Evolutionary conservation across 345 rosid species (phyloP).

Genomic region (Luvunga scandens): DNA sequence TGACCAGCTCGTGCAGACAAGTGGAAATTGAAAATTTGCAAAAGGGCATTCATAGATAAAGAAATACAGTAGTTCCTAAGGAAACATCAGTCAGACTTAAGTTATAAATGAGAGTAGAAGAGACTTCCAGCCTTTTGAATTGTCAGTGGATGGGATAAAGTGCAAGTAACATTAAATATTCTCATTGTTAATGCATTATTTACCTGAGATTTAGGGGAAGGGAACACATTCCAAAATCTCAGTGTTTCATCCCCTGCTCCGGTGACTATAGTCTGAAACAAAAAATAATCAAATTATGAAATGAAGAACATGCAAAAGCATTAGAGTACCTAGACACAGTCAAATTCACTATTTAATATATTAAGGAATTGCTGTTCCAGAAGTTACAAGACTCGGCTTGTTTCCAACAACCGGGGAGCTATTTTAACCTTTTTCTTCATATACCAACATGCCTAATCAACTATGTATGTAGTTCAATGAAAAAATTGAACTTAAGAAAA

Average conservation of each 20-base stretch:
- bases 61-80: background rate
- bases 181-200: background rate
- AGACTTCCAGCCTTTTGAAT: background rate
- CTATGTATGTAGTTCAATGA: background rate
- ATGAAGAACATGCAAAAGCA: slow-evolving; percentile 1
- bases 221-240: slow-evolving; percentile 97
- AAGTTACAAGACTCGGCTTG: background rate
- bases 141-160: too few relatives aligned
- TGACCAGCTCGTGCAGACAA: background rate
- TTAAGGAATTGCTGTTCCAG: background rate
- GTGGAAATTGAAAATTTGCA: background rate
- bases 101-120: background rate
- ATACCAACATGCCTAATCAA: background rate
- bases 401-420: background rate
- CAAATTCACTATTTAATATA: background rate
- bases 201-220: slow-evolving; percentile 95
- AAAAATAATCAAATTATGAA: background rate
- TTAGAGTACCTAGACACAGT: background rate
- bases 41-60: background rate
- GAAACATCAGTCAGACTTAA: background rate
- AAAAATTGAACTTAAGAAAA: background rate
- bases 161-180: background rate
- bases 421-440: background rate
- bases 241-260: slow-evolving; percentile 99
- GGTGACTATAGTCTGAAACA: slow-evolving; percentile 84